Evolutionary conservation across 208 protist species (phyloP).

Genomic region (Phytomonas sp.): DNA sequence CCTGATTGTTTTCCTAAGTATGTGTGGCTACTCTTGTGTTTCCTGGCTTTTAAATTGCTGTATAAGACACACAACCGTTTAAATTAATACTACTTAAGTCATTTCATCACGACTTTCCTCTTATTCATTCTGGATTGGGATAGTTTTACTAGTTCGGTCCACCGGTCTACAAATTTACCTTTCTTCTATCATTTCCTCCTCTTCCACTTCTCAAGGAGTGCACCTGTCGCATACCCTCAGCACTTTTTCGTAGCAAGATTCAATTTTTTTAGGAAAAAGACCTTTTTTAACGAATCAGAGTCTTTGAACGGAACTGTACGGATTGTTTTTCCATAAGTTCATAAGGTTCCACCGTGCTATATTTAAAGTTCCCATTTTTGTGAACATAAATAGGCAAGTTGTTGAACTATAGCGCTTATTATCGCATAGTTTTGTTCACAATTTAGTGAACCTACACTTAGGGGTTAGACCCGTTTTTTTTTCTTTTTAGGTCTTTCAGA

Average conservation of each 20-base stretch:
- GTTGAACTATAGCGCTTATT: not conserved
- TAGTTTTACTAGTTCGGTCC: not conserved
- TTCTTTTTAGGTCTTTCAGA: not conserved
- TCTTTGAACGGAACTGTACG: not conserved
- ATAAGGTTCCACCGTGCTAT: not conserved
- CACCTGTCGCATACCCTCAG: not conserved
- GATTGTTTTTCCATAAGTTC: not conserved
- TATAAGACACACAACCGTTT: not conserved
- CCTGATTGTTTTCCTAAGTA: not conserved
- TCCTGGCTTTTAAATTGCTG: not conserved
- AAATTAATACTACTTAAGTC: not conserved
- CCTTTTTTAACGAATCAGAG: not conserved
- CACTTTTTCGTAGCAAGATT: not conserved
- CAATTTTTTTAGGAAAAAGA: slow-evolving; percentile 2
- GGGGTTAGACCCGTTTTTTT: not conserved
- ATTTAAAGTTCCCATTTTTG: not conserved
- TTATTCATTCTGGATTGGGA: not conserved
- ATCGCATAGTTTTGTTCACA: not conserved
- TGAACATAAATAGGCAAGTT: not conserved
- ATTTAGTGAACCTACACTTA: not conserved
- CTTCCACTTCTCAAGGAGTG: slow-evolving; percentile 4
- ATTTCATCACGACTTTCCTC: not conserved
- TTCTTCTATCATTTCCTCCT: slow-evolving; percentile 9
- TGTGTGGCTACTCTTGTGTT: not conserved
- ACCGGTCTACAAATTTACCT: not conserved